These are phyloP conservation scores for Claviceps pusilla DNA, from an alignment of 2,329 filamentous ascomycete genomes.

Conservation along the genomic window DNA sequence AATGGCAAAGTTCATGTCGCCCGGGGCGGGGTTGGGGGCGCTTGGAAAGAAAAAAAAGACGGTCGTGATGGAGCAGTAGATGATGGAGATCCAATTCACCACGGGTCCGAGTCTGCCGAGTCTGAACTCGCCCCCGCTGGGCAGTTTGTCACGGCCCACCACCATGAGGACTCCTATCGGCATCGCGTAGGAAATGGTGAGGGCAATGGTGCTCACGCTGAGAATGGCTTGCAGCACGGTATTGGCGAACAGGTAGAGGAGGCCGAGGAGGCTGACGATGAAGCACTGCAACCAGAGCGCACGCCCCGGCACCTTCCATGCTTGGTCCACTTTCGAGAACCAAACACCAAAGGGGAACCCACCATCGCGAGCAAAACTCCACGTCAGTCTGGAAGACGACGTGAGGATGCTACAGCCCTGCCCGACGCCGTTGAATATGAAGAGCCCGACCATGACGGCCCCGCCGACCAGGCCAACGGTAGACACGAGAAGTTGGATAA, in stretches of 20 bases:
- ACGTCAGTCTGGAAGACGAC: slow-evolving; percentile 35
- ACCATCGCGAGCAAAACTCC: slow-evolving; percentile 40
- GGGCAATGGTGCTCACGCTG: slow-evolving; percentile 40
- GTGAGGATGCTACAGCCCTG: slow-evolving; percentile 37
- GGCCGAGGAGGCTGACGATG: slow-evolving; percentile 29
- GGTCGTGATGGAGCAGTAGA: slow-evolving; percentile 36
- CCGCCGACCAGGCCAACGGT: slow-evolving; percentile 22
- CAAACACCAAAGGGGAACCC: slow-evolving; percentile 31
- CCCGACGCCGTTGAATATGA: slow-evolving; percentile 40
- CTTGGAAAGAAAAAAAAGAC: slow-evolving; percentile 41
- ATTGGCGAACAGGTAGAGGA: slow-evolving; percentile 39
- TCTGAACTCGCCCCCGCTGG: slow-evolving; percentile 25
- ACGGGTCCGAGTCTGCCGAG: slow-evolving; percentile 29
- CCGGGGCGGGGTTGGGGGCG: slow-evolving; percentile 25
- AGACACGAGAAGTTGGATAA: slow-evolving; percentile 31
- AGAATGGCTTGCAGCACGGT: slow-evolving; percentile 39
- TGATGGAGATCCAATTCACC: slow-evolving; percentile 33
- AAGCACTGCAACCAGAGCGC: slow-evolving; percentile 36
- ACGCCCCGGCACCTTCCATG: slow-evolving; percentile 37
- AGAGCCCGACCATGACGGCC: slow-evolving; percentile 31
- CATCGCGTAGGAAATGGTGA: slow-evolving; percentile 34
- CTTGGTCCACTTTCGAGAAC: slow-evolving; percentile 26
- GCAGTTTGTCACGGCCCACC: slow-evolving; percentile 37
- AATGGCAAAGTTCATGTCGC: slow-evolving; percentile 44
- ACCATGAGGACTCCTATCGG: slow-evolving; percentile 33